Evolutionary conservation across 2,329 filamentous ascomycete species (phyloP).

Genomic region (Xylaria sp.): DNA sequence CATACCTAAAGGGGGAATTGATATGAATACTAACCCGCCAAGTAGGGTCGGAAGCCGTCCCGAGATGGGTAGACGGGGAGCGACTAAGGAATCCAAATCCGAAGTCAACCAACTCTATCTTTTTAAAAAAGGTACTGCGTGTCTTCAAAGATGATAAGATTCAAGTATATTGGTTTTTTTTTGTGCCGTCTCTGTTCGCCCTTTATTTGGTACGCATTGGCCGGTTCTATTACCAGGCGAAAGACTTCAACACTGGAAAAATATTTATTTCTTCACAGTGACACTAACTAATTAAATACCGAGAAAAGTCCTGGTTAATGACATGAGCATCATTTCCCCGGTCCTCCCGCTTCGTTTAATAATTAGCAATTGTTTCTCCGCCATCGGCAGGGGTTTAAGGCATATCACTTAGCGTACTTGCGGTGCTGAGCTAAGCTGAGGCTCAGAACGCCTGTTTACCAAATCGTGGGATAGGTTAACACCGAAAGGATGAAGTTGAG

Average conservation of each 20-base stretch:
- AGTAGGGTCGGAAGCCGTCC: neutral
- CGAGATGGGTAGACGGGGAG: slow-evolving; percentile 25
- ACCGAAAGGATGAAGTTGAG: too few species aligned
- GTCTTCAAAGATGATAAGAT: too few species aligned
- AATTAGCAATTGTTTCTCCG: slow-evolving; percentile 19
- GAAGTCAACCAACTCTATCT: too few species aligned
- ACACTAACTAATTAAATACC: neutral
- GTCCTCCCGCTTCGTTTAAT: neutral
- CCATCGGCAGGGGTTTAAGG: slow-evolving; percentile 20
- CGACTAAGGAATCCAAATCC: slow-evolving; percentile 13
- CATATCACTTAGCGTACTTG: too few species aligned
- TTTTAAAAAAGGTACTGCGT: too few species aligned
- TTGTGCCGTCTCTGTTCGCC: too few species aligned
- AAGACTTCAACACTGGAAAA: too few species aligned
- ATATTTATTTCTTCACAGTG: too few species aligned
- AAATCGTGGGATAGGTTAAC: neutral
- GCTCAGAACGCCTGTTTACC: neutral
- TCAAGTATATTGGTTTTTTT: too few species aligned
- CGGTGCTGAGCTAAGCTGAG: neutral
- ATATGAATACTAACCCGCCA: neutral
- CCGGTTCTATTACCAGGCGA: too few species aligned
- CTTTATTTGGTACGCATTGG: too few species aligned
- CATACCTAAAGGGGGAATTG: slow-evolving; percentile 21
- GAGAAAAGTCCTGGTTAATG: slow-evolving; percentile 16
- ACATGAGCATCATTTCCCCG: neutral